Percentiles rank a stretch among this genome's conserved stretches.
These are phyloP conservation scores for Boletus reticulatus DNA, from an alignment of 768 basidiomycete species.

Conservation along the genomic window DNA sequence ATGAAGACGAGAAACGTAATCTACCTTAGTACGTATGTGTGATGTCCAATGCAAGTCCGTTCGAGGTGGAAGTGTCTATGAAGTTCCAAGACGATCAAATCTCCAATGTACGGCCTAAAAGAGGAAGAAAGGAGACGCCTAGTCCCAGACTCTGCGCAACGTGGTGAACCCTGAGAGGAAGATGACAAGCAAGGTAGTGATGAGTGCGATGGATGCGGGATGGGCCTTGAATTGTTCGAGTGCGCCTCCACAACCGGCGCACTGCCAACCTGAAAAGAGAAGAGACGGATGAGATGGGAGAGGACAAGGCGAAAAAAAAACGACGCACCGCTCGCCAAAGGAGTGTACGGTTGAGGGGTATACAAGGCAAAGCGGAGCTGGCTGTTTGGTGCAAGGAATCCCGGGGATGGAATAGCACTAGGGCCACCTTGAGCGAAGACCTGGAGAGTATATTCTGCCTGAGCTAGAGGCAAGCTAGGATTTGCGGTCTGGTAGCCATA, in stretches of 20 bases:
- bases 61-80: slow-evolving; percentile 20
- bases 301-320: background rate
- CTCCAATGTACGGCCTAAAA: background rate
- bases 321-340: slow-evolving; percentile 42
- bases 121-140: slow-evolving; percentile 1
- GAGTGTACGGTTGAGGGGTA: slow-evolving; percentile 54
- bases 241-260: slow-evolving; percentile 29
- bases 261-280: slow-evolving; percentile 26
- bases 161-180: slow-evolving; percentile 36
- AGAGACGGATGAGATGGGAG: background rate
- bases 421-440: slow-evolving; percentile 57
- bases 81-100: slow-evolving; percentile 13
- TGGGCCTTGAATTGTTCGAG: slow-evolving; percentile 30
- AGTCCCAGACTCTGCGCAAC: slow-evolving; percentile 31
- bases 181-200: slow-evolving; percentile 30
- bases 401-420: slow-evolving; percentile 45
- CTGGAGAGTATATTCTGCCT: slow-evolving; percentile 57
- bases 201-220: slow-evolving; percentile 32
- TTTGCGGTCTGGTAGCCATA: slow-evolving; percentile 51
- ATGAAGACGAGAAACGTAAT: slow-evolving; percentile 20
- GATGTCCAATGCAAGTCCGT: slow-evolving; percentile 29
- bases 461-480: slow-evolving; percentile 54
- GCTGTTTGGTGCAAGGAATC: slow-evolving; percentile 52
- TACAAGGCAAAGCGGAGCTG: slow-evolving; percentile 62
- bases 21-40: slow-evolving; percentile 30